These are phyloP conservation scores for Dendrobium catenatum DNA, from an alignment of 106 monocot species.

Conservation along the genomic window DNA sequence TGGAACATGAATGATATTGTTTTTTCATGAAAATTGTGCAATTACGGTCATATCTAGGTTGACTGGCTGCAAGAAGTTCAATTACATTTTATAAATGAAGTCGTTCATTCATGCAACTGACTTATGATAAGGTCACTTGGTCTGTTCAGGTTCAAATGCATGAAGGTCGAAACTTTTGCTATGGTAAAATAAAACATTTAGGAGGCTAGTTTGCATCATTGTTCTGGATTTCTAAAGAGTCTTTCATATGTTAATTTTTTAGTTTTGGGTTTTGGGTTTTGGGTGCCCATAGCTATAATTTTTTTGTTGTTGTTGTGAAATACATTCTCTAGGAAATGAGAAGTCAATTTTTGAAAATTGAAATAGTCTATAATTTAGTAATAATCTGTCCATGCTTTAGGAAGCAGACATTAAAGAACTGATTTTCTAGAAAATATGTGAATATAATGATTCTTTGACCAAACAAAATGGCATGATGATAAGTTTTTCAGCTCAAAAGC, in stretches of 20 bases:
- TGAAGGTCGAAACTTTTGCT: too few species aligned
- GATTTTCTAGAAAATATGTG: too few species aligned
- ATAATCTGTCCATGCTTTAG: neutral
- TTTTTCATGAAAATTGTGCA: neutral
- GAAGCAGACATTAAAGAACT: neutral
- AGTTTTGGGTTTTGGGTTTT: too few species aligned
- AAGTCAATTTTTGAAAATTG: neutral
- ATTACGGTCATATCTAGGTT: neutral
- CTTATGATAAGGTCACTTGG: neutral
- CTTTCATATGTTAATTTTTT: too few species aligned
- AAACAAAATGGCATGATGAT: too few species aligned
- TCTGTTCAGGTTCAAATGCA: neutral
- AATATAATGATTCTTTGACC: too few species aligned
- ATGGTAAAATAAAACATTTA: too few species aligned
- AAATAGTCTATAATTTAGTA: neutral
- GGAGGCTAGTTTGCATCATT: too few species aligned
- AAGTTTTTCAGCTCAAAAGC: too few species aligned
- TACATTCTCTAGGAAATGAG: neutral
- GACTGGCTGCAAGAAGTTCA: neutral
- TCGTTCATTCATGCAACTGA: neutral
- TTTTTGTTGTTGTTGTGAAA: neutral
- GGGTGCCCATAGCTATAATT: neutral
- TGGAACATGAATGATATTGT: neutral
- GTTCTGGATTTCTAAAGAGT: too few species aligned
- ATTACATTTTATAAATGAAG: neutral